phyloP scores from a whole-genome alignment of 1,284 basidiomycete genomes.

The Fomitopsis betulina region DNA sequence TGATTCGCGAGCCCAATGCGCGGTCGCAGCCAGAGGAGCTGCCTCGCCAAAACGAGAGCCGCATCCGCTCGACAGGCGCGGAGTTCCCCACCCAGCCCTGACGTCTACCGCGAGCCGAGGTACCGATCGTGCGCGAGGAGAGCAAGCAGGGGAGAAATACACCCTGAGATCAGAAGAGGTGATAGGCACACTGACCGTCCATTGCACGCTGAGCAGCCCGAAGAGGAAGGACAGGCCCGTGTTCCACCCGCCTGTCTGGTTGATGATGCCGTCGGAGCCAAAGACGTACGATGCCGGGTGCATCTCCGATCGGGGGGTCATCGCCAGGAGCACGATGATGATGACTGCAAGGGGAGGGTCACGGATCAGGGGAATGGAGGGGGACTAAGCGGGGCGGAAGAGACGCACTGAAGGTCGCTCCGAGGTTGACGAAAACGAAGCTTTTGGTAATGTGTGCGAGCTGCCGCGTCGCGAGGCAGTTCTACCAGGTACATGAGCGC shows the following conservation, averaged over 20 bases:
- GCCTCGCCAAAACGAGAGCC: too few relatives aligned
- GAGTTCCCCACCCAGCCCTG: too few relatives aligned
- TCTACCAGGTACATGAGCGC: constrained; percentile 36
- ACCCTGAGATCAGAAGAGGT: background rate
- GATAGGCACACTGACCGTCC: constrained; percentile 61
- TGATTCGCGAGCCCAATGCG: background rate
- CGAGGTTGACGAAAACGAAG: constrained; percentile 88
- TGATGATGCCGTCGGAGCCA: constrained; percentile 60
- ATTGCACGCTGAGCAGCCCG: constrained; percentile 87
- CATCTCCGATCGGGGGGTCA: constrained; percentile 76
- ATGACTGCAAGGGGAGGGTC: constrained; percentile 46
- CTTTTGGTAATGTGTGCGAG: constrained; percentile 75
- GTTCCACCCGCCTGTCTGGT: constrained; percentile 78
- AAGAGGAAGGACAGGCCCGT: constrained; percentile 84
- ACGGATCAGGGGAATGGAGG: background rate
- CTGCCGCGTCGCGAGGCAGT: constrained; percentile 78
- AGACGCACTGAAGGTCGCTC: constrained; percentile 55
- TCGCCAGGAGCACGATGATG: constrained; percentile 82
- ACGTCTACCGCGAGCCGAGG: too few relatives aligned
- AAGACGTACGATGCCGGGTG: constrained; percentile 80
- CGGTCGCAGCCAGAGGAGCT: too few relatives aligned
- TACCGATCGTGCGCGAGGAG: background rate
- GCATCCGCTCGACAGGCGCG: too few relatives aligned
- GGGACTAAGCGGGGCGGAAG: background rate
- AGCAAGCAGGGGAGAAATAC: background rate